Conservation (phyloP, 1,284 basidiomycete genomes). For the Pseudozyma tsukubaensis region DNA sequence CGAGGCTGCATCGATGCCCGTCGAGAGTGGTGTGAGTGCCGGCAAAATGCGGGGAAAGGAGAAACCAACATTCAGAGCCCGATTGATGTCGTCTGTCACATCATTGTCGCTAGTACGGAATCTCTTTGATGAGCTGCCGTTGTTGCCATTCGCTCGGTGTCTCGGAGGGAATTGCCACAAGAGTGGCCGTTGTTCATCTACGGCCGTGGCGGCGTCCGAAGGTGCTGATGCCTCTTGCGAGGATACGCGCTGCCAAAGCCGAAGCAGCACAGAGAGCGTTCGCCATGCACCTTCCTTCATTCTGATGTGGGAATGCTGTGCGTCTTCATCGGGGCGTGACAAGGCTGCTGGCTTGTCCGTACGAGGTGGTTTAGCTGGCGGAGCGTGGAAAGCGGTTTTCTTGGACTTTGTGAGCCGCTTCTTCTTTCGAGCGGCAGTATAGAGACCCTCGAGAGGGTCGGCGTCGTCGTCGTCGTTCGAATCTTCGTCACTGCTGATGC, state of each 20-base stretch:
- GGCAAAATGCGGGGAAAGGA: constrained; percentile 35
- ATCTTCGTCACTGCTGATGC: constrained; percentile 2
- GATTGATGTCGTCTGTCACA: constrained; percentile 24
- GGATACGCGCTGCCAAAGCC: constrained; percentile 27
- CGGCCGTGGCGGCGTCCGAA: not conserved
- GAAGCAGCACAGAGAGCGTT: constrained; percentile 28
- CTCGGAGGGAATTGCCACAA: constrained; percentile 40
- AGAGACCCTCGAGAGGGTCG: not conserved
- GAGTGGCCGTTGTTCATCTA: constrained; percentile 16
- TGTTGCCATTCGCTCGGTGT: constrained; percentile 1
- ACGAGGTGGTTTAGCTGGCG: constrained; percentile 15
- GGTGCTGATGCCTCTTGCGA: not conserved
- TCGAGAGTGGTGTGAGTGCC: constrained; percentile 11
- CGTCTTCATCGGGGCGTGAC: not conserved
- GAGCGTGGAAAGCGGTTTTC: not conserved
- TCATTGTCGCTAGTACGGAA: not conserved
- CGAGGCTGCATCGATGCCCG: not conserved
- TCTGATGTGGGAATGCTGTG: constrained; percentile 1
- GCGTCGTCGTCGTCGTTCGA: constrained; percentile 25
- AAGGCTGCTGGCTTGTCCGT: not conserved
- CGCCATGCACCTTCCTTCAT: constrained; percentile 50
- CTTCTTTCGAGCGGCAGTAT: constrained; percentile 7
- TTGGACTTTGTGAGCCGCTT: constrained; percentile 7
- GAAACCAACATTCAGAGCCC: constrained; percentile 39
- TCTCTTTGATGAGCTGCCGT: not conserved